Percentiles rank a stretch among this genome's conserved stretches.
Conservation (phyloP, 352 stramenopile genomes). For the Globisporangium megalacanthum region DNA sequence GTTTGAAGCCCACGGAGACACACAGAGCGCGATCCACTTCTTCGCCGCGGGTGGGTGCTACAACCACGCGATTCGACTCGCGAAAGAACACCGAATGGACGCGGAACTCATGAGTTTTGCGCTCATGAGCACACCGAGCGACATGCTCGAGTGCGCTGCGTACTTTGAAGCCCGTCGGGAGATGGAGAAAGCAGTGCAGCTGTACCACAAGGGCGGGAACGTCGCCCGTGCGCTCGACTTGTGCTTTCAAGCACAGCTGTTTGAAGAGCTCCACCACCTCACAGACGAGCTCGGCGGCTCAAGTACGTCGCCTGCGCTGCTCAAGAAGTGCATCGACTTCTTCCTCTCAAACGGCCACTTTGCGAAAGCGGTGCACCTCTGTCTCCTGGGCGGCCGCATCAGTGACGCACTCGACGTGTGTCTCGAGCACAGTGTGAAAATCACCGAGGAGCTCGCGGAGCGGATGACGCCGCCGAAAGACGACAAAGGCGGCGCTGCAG, state of each 20-base stretch:
- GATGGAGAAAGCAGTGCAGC: constrained; percentile 91
- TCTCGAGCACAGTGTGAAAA: constrained; percentile 83
- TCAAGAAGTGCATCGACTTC: constrained; percentile 91
- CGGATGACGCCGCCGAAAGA: constrained; percentile 88
- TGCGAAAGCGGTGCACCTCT: constrained; percentile 89
- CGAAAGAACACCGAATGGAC: constrained; percentile 87
- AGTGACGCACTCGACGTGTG: constrained; percentile 88
- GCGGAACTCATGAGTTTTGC: constrained; percentile 90
- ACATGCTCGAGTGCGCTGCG: constrained; percentile 87
- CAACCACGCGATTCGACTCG: constrained; percentile 92
- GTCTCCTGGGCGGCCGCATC: constrained; percentile 66
- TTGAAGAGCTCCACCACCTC: constrained; percentile 83
- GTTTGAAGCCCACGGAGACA: constrained; percentile 78
- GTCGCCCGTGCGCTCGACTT: constrained; percentile 89
- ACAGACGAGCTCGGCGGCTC: constrained; percentile 72
- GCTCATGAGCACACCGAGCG: constrained; percentile 78
- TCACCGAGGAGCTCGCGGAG: constrained; percentile 91
- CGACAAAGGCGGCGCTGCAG: constrained; percentile 23
- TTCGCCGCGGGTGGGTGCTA: constrained; percentile 87
- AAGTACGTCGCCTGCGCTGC: constrained; percentile 70
- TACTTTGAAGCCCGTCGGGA: constrained; percentile 93
- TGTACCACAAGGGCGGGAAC: constrained; percentile 93
- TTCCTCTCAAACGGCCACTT: constrained; percentile 90
- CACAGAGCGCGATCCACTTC: constrained; percentile 88
- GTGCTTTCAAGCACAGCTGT: constrained; percentile 89